Evolutionary conservation across 345 rosid species (phyloP), one percentile per base, ranked within the genome.

Genomic region (Noccaea bulbosa): DNA sequence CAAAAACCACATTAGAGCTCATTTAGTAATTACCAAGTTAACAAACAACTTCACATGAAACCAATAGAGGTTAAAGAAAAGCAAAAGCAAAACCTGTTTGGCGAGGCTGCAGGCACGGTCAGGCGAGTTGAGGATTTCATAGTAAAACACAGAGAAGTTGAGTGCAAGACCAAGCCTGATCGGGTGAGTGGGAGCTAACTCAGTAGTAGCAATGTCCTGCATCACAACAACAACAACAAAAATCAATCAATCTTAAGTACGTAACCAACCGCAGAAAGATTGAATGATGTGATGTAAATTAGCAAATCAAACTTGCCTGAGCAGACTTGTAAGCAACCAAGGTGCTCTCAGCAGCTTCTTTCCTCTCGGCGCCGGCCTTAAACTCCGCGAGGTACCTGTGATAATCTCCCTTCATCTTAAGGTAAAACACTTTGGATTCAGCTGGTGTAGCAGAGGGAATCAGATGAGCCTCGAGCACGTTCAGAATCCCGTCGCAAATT

Each of bases 371-470:
- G 1, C 90, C 84, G 50, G 97, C 86, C 87, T 93, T 93, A 62
- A 93, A 93, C 88, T 93, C 98, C 1, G 98, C 98, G 50, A 93
- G 92, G 71, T 93, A 93, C 85, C 97, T 89, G 62, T 93, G 92
- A 58, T 93, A 93, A 54, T 93, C 98, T 66, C 98, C 97, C 73
- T 93, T 93, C 98, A 93, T 93, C 79, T 93, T 93, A 27, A 93
- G 87, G 71, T 93, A 93, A 75, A 93, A 93, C 57, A 93, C 97
- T 84, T 93, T 93, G 51, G 97, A 93, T 77, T 91, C 98, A 2
- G 98, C 90, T 37, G 91, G 72, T 8, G 98, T 83, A 49, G 96
- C 92, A 11, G 94, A 81, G 2, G 97, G 97, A 81, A 93, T 47
- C 43, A 93, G 92, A 82, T 91, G 95, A 8, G 93, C 85, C 46